Evolutionary conservation across 805 yeast genomes (phyloP), one percentile per base, ranked within the genome.

Genomic region (Kazachstania taianensis): DNA sequence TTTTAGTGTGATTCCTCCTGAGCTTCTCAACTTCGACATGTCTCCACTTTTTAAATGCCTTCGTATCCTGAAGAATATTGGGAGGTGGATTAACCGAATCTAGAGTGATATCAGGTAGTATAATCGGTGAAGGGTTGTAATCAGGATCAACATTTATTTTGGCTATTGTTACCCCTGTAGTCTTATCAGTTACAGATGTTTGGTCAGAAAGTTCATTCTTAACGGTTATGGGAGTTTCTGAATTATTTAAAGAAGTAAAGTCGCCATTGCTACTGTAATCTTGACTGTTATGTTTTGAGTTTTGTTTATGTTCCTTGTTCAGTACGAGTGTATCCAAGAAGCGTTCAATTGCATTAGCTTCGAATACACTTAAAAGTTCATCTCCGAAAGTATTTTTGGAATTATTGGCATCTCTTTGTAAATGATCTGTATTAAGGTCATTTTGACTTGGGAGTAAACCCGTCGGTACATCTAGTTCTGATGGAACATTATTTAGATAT

Each of bases 21-120:
- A 50, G 36, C 36, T 53, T 53, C 35, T 57, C 62, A 13, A 53
- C 37, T 28, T 51, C 49, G 4, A 57, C 59, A 41, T 57, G 62
- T 33, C 48, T 53, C 62, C 62, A 57, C 42, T 52, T 55, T 33
- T 51, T 50, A 5, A 51, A 17, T 27, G 36, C 36, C 5, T 38
- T 41, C 5, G 45, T 36, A 40, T 54, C 50, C 22, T 39, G 32
- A 17, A 19, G 24, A 2, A 57, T 31, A 14, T 45, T 44, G 4
- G 22, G 13, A 1, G 62, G 62, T 7, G 48, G 38, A 10, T 45
- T 45, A 9, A 42, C 36, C 26, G 51, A 51, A 1, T 42, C 41
- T 14, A 55, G 38, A 6, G 42, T 40, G 5, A 53, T 45, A 6
- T 53, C 54, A 7, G 60, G 61, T 12, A 55, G 36, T 10, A 39